Base-by-base conservation (phyloP, 257 asterid genomes). In the Nicotiana knightiana region DNA sequence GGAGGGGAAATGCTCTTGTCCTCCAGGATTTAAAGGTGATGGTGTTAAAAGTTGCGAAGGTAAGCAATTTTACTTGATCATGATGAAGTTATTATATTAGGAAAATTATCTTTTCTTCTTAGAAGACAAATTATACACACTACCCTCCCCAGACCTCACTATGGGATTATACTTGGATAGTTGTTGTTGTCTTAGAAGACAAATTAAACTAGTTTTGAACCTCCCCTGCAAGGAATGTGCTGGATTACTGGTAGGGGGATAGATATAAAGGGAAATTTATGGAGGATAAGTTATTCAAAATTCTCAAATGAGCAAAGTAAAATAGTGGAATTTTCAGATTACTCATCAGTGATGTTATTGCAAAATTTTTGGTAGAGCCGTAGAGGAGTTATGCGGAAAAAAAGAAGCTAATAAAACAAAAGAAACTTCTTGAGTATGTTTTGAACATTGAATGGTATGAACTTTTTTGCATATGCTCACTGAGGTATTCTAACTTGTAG, bases 41-140 rank as follows among this genome's bases (percentile, higher is more conserved):
- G 98, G 99, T 33, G 89, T 89, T 78, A 90, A 86, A 68, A 93
- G 90, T 85, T 96, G 99, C 86, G 93, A 87, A 86, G 99, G 99
- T 95, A 84, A 85, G 86, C 39, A 39, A 1, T 33, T 39, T 64
- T 46, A 26, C 77, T 15, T 63, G 13, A 51, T 64, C 46, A 11
- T 28, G 83, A 70, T 65, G 28, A 66, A 46, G 76, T 6, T 37
- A 63, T 26, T 63, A 16, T 37, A 26, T 35, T 59, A 7, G 33
- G 76, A 16, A 32, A 61, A 61, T 3, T 17, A 17, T 76, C 64
- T 32, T 37, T 11, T 76, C 9, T 32, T 10, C 35, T n/a, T n/a
- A 62, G 33, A 62, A 24, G 8, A 62, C 17, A 62, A 53, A 53
- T 10, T 53, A 53, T 10, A 53, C 58, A 43, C 51, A 43, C 11